Conservation (phyloP, 305 asterid genomes). For the Ajuga reptans region DNA sequence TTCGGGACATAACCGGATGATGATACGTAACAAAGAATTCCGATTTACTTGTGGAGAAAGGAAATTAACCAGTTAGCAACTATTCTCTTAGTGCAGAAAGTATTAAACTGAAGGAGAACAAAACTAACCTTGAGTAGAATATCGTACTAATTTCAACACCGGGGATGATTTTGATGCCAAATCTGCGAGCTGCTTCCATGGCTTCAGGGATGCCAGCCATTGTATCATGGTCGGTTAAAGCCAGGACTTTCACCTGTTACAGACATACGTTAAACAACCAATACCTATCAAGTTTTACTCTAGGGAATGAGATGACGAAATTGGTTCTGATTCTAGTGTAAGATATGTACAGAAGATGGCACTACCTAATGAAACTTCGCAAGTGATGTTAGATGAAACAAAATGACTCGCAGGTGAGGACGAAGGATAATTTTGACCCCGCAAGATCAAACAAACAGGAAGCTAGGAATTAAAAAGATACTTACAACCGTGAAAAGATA, state of each 20-base stretch:
- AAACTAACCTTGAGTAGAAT: conserved; percentile 62
- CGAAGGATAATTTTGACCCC: not conserved
- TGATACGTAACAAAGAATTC: not conserved
- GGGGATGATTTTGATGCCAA: conserved; percentile 85
- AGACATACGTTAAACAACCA: conserved; percentile 27
- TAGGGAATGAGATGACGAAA: not conserved
- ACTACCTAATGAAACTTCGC: not conserved
- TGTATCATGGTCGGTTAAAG: conserved; percentile 95
- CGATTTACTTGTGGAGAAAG: not conserved
- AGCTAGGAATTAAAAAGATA: not conserved
- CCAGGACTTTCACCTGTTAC: conserved; percentile 91
- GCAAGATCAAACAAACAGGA: not conserved
- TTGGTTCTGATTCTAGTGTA: not conserved
- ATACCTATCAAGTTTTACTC: not conserved
- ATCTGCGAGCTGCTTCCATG: conserved; percentile 73
- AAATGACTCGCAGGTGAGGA: not conserved
- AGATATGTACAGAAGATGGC: not conserved
- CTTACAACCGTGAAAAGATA: not conserved
- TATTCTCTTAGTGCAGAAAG: not conserved
- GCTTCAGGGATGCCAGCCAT: conserved; percentile 91
- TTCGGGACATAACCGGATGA: not conserved
- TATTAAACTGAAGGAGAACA: not conserved
- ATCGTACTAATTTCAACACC: conserved; percentile 94
- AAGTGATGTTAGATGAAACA: not conserved
- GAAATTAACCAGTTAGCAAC: not conserved